Evolutionary conservation across 768 basidiomycete species (phyloP).

Genomic region (Agrocybe pediades): DNA sequence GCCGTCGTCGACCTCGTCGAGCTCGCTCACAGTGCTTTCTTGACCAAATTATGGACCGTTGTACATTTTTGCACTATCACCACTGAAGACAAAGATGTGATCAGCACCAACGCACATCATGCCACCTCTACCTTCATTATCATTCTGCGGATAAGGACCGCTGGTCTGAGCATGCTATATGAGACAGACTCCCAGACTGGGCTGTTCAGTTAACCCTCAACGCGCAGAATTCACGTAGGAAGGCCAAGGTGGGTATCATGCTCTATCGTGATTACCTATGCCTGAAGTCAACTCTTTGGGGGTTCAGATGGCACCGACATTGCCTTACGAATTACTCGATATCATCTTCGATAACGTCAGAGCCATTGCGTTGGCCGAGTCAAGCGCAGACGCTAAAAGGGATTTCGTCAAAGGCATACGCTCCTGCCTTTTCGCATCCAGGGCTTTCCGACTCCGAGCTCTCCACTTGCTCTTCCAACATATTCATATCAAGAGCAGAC

Average conservation of each 20-base stretch:
- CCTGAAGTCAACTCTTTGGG: not conserved
- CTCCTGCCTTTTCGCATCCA: slow-evolving; percentile 5
- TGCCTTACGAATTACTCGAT: not conserved
- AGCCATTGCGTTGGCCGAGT: not conserved
- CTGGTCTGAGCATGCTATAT: not conserved
- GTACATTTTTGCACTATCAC: too few relatives aligned
- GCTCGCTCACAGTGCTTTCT: too few relatives aligned
- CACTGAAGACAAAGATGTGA: too few relatives aligned
- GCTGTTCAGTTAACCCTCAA: not conserved
- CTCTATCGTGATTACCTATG: not conserved
- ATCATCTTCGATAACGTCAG: not conserved
- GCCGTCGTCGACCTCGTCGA: too few relatives aligned
- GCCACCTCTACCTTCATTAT: too few relatives aligned
- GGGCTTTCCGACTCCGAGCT: slow-evolving; percentile 2
- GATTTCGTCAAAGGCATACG: not conserved
- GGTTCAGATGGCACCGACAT: not conserved
- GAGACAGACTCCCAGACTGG: too few relatives aligned
- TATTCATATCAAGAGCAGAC: not conserved
- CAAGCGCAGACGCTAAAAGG: not conserved
- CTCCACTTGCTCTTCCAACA: not conserved
- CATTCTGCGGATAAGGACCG: not conserved
- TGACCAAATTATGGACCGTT: too few relatives aligned
- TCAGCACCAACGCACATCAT: too few relatives aligned
- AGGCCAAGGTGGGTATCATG: not conserved
- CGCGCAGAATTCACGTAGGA: not conserved